Evolutionary conservation across 2,329 filamentous ascomycete genomes (phyloP).

Genomic region (Aspergillus tamarii): DNA sequence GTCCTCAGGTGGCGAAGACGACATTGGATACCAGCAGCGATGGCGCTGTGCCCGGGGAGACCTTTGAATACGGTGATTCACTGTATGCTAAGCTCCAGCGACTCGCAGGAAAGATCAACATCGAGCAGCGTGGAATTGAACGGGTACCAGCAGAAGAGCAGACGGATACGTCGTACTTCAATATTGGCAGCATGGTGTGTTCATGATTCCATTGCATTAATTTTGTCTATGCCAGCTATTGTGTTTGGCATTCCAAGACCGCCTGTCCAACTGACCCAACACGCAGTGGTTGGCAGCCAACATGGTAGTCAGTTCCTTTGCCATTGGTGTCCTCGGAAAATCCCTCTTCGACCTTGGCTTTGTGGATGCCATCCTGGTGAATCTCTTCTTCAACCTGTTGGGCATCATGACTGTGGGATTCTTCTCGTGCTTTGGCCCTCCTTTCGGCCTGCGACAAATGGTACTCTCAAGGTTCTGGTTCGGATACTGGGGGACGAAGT

Average conservation of each 20-base stretch:
- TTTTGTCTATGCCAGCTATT: conserved; percentile 12
- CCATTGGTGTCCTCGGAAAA: conserved; percentile 72
- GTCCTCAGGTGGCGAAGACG: conserved; percentile 31
- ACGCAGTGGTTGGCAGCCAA: conserved; percentile 74
- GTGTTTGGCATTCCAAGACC: conserved; percentile 13
- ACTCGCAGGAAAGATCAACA: conserved; percentile 65
- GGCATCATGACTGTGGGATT: conserved; percentile 74
- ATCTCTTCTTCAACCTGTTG: conserved; percentile 75
- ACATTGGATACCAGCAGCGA: conserved; percentile 40
- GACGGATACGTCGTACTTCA: conserved; percentile 65
- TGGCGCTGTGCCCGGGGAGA: conserved; percentile 60
- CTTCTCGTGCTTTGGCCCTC: conserved; percentile 76
- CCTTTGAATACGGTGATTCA: conserved; percentile 60
- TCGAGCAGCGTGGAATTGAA: conserved; percentile 77
- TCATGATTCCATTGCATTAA: conserved; percentile 17
- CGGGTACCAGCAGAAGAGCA: conserved; percentile 72
- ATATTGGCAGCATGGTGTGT: conserved; percentile 72
- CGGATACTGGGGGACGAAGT: conserved; percentile 70
- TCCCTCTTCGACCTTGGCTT: conserved; percentile 72
- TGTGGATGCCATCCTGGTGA: conserved; percentile 70
- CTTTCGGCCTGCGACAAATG: conserved; percentile 77
- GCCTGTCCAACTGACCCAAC: conserved; percentile 28
- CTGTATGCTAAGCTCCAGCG: conserved; percentile 64
- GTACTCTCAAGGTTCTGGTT: conserved; percentile 79
- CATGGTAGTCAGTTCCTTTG: conserved; percentile 76